Evolutionary conservation across 2,329 filamentous ascomycete species (phyloP).

Genomic region (Trichoderma sp.): DNA sequence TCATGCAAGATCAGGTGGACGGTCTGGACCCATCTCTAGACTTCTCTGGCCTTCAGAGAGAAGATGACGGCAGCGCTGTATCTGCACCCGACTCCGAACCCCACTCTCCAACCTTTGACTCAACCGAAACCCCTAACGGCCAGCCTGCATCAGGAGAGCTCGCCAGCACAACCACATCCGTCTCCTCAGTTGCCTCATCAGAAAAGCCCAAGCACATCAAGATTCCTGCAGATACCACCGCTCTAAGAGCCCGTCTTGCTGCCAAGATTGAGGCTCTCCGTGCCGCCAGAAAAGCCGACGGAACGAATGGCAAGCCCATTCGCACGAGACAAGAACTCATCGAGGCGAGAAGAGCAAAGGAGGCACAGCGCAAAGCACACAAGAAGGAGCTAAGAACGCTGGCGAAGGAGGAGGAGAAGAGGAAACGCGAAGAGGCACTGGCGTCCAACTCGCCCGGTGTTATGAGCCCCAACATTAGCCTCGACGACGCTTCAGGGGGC

Average conservation of each 20-base stretch:
- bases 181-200: slow-evolving; percentile 62
- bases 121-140: slow-evolving; percentile 41
- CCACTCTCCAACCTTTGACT: slow-evolving; percentile 57
- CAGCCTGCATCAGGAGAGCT: slow-evolving; percentile 43
- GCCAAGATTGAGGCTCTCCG: slow-evolving; percentile 83
- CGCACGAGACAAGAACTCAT: slow-evolving; percentile 89
- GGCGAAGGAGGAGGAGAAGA: slow-evolving; percentile 77
- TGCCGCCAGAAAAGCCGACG: slow-evolving; percentile 82
- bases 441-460: slow-evolving; percentile 61
- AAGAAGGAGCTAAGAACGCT: slow-evolving; percentile 81
- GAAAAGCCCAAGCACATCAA: slow-evolving; percentile 65
- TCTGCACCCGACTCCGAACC: slow-evolving; percentile 53
- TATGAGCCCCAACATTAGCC: slow-evolving; percentile 54
- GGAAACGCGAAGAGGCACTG: slow-evolving; percentile 60
- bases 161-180: slow-evolving; percentile 64
- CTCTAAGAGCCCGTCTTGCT: slow-evolving; percentile 74
- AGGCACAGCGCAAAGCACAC: slow-evolving; percentile 79
- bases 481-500: slow-evolving; percentile 57
- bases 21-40: slow-evolving; percentile 27
- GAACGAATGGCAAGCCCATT: slow-evolving; percentile 71
- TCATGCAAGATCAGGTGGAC: not conserved
- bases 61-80: slow-evolving; percentile 45
- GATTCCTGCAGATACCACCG: slow-evolving; percentile 68
- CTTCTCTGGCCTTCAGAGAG: slow-evolving; percentile 33
- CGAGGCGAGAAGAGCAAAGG: slow-evolving; percentile 82